phyloP scores from a whole-genome alignment of 2,329 filamentous ascomycete species.

The Penicillium sp. region DNA sequence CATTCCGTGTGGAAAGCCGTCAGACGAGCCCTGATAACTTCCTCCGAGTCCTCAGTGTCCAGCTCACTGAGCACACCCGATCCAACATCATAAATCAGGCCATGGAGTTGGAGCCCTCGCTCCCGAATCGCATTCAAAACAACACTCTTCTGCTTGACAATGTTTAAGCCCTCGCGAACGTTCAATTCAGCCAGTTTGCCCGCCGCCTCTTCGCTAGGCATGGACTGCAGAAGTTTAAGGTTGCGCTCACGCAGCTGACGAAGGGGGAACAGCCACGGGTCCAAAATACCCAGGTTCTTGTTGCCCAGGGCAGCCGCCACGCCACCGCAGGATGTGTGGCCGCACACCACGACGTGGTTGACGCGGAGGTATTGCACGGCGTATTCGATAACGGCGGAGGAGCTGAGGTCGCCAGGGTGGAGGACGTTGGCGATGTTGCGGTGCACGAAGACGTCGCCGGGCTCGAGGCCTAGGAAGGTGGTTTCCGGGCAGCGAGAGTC shows the following conservation, averaged over 20 bases:
- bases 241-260: constrained; percentile 49
- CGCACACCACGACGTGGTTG: constrained; percentile 54
- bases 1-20: constrained; percentile 35
- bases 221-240: constrained; percentile 41
- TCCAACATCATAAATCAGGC: constrained; percentile 63
- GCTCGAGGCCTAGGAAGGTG: constrained; percentile 65
- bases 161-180: constrained; percentile 59
- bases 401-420: constrained; percentile 64
- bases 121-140: constrained; percentile 63
- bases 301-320: constrained; percentile 49
- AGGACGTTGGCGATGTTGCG: constrained; percentile 85
- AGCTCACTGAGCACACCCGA: constrained; percentile 49
- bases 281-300: constrained; percentile 51
- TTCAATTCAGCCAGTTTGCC: constrained; percentile 67
- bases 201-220: constrained; percentile 44
- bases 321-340: constrained; percentile 54
- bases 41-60: constrained; percentile 38
- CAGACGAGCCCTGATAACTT: constrained; percentile 32
- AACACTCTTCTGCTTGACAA: constrained; percentile 59
- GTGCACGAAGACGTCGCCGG: constrained; percentile 80
- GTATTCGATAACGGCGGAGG: constrained; percentile 67
- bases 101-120: constrained; percentile 64
- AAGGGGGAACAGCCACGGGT: constrained; percentile 54
- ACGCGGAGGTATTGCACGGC: constrained; percentile 64
- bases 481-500: constrained; percentile 80